A percentile compares a stretch with the other conserved stretches of the same genome.
Evolutionary conservation across 2,329 filamentous ascomycete genomes (phyloP).

Genomic region (Pseudopithomyces maydicus): DNA sequence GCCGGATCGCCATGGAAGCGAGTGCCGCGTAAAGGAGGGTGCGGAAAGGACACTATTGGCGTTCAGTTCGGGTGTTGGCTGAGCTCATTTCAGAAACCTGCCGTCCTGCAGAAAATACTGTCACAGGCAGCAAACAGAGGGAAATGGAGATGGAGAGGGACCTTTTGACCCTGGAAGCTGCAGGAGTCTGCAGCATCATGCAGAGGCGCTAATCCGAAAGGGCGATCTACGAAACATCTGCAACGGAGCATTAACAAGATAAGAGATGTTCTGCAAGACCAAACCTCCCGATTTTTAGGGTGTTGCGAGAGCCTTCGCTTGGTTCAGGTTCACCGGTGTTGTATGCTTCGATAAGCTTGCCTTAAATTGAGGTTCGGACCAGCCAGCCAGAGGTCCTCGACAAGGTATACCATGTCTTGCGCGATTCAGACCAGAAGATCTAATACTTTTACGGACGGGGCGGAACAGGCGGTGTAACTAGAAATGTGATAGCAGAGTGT

Average conservation of each 20-base stretch:
- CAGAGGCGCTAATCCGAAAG: constrained; percentile 3
- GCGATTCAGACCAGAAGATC: neutral
- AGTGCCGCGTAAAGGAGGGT: neutral
- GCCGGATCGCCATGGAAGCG: neutral
- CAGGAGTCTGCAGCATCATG: neutral
- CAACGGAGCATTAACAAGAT: neutral
- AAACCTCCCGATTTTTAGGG: constrained; percentile 1
- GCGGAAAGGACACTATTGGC: neutral
- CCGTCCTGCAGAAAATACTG: neutral
- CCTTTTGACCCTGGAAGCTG: neutral
- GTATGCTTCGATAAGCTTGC: neutral
- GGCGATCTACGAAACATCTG: neutral
- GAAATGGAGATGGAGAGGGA: neutral
- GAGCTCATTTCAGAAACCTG: neutral
- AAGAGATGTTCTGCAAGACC: neutral
- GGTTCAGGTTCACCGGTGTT: neutral
- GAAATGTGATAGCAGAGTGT: neutral
- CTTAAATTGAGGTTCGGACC: neutral
- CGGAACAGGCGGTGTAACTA: constrained; percentile 9
- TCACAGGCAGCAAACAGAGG: neutral
- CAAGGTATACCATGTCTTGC: neutral
- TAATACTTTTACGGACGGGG: neutral
- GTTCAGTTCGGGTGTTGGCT: neutral
- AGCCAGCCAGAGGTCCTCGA: neutral
- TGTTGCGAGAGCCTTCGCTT: neutral